These are phyloP conservation scores for Wickerhamomyces hampshirensis DNA, from an alignment of 805 yeast species.

Conservation along the genomic window DNA sequence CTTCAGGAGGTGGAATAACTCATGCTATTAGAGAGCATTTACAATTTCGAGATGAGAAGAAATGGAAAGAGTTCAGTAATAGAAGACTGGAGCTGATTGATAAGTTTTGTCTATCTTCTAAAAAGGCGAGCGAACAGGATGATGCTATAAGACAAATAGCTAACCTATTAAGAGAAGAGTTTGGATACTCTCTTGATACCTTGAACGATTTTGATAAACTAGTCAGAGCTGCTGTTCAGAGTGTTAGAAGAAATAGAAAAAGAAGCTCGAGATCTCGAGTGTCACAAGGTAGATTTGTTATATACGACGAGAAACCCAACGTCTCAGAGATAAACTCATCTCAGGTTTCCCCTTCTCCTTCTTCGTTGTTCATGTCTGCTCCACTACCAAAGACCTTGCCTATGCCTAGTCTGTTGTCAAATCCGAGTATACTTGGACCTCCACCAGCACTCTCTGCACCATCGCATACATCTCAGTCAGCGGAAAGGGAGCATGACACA, in stretches of 20 bases:
- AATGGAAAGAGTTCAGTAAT: constrained; percentile 90
- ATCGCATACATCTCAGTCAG: constrained; percentile 1
- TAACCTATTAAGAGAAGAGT: constrained; percentile 68
- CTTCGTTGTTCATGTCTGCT: constrained; percentile 2
- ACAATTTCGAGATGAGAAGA: constrained; percentile 72
- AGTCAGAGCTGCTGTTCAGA: constrained; percentile 90
- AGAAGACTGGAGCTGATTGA: constrained; percentile 87
- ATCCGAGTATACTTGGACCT: too few relatives aligned
- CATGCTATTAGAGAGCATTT: constrained; percentile 44
- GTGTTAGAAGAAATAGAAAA: constrained; percentile 84
- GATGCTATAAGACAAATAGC: constrained; percentile 77
- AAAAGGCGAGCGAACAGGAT: constrained; percentile 93
- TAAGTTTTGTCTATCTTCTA: constrained; percentile 49
- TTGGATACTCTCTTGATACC: constrained; percentile 55
- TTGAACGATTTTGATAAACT: constrained; percentile 78
- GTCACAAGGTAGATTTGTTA: constrained; percentile 18
- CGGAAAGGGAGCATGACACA: too few relatives aligned
- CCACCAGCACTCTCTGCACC: not conserved
- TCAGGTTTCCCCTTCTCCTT: not conserved
- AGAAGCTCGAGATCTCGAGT: constrained; percentile 37
- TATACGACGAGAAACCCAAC: constrained; percentile 18
- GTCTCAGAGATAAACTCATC: constrained; percentile 5
- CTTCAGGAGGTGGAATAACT: constrained; percentile 33
- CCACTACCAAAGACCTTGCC: constrained; percentile 5
- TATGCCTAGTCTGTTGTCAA: too few relatives aligned